Conservation (phyloP, 208 protist genomes). For the Crithidia expoeki region DNA sequence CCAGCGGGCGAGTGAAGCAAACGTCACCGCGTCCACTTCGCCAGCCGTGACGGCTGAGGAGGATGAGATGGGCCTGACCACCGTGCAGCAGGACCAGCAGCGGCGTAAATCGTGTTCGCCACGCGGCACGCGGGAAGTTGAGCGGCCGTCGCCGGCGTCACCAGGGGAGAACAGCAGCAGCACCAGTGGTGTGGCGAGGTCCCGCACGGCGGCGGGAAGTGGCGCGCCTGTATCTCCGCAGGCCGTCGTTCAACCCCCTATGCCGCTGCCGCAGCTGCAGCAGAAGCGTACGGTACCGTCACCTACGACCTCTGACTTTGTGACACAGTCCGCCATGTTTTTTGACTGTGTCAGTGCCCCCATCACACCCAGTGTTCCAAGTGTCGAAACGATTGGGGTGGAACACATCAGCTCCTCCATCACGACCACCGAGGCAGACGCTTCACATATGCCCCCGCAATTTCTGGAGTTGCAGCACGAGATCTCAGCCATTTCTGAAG, state of each 20-base stretch:
- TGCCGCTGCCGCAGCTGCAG: background rate
- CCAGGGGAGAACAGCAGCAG: background rate
- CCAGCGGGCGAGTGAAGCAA: background rate
- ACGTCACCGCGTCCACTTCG: constrained; percentile 24
- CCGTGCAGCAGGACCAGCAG: constrained; percentile 21
- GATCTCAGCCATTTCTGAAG: constrained; percentile 44
- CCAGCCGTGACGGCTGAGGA: constrained; percentile 27
- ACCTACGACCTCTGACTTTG: constrained; percentile 24
- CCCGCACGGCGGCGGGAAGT: background rate
- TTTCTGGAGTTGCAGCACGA: constrained; percentile 53
- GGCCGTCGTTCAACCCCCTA: background rate
- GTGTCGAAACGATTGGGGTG: background rate
- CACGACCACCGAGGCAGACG: background rate
- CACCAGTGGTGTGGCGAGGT: background rate
- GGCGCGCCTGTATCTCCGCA: background rate
- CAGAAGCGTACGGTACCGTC: background rate
- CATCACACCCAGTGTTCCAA: constrained; percentile 32
- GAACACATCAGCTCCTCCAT: background rate
- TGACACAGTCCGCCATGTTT: constrained; percentile 44
- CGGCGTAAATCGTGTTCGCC: constrained; percentile 18
- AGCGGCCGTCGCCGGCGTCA: background rate
- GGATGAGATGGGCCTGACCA: constrained; percentile 15
- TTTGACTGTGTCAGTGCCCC: constrained; percentile 59
- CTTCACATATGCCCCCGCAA: constrained; percentile 35
- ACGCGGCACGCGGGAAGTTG: background rate